A percentile compares a stretch with the other conserved stretches of the same genome.
These are phyloP conservation scores for Suhomyces terraborum DNA, from an alignment of 1,139 yeast genomes.

Conservation along the genomic window DNA sequence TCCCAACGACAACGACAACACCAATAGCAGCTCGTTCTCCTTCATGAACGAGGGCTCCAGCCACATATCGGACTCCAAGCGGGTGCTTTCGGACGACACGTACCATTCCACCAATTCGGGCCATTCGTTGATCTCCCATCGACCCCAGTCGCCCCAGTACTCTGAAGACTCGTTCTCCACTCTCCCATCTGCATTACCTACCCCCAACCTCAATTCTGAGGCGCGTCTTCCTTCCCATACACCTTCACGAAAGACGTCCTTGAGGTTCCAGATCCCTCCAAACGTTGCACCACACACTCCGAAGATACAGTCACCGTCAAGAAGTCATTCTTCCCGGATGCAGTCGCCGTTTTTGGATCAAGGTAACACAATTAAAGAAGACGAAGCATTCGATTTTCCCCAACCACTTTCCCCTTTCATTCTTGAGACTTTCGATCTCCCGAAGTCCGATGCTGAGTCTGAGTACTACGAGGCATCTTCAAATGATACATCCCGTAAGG, in stretches of 20 bases:
- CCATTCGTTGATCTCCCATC: constrained; percentile 1
- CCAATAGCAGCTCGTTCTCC: constrained; percentile 11
- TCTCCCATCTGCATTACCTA: constrained; percentile 25
- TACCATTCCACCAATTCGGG: constrained; percentile 9
- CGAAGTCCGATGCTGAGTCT: constrained; percentile 12
- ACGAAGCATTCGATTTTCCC: constrained; percentile 22
- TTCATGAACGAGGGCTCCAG: constrained; percentile 2
- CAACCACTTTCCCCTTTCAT: constrained; percentile 26
- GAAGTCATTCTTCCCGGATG: constrained; percentile 6
- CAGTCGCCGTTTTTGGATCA: constrained; percentile 32
- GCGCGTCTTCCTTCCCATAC: constrained; percentile 6
- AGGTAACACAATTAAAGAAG: constrained; percentile 23
- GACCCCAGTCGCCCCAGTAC: constrained; percentile 6
- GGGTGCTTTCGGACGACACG: constrained; percentile 7
- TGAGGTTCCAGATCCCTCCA: constrained; percentile 16
- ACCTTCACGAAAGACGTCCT: constrained; percentile 12
- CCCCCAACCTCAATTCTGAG: constrained; percentile 30
- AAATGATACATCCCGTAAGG: constrained; percentile 12
- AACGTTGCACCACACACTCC: constrained; percentile 4
- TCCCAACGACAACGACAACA: constrained; percentile 1
- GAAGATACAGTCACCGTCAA: constrained; percentile 3
- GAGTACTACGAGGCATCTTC: constrained; percentile 11
- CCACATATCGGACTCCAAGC: constrained; percentile 2
- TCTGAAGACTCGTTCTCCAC: constrained; percentile 10
- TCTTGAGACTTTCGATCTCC: constrained; percentile 17